phyloP scores from a whole-genome alignment of 192 early-diverging fungal genomes.

The Backusella tarrabulga region DNA sequence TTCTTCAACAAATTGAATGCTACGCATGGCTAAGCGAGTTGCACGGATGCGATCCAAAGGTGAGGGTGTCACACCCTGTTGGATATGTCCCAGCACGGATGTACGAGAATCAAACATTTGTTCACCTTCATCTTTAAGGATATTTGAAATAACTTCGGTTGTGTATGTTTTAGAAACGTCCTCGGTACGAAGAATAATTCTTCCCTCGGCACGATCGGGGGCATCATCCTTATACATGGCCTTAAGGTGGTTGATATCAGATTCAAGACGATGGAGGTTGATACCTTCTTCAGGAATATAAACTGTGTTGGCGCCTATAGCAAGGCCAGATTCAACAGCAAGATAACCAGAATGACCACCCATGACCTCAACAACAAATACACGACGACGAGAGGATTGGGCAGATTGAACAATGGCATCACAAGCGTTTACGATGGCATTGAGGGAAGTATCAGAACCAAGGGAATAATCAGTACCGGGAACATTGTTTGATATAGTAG shows the following conservation, averaged over 20 bases:
- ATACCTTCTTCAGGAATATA: conserved; percentile 96
- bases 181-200: conserved; percentile 82
- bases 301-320: conserved; percentile 83
- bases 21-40: conserved; percentile 77
- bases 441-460: conserved; percentile 93
- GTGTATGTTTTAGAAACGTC: conserved; percentile 79
- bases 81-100: conserved; percentile 90
- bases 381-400: conserved; percentile 83
- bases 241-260: conserved; percentile 80
- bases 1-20: conserved; percentile 83
- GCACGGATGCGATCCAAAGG: conserved; percentile 94
- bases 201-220: conserved; percentile 71
- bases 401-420: conserved; percentile 94
- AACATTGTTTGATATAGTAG: conserved; percentile 97
- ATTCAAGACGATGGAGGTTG: conserved; percentile 72
- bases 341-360: conserved; percentile 95
- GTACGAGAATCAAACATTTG: conserved; percentile 90
- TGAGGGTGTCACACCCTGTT: conserved; percentile 91
- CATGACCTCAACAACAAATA: conserved; percentile 98
- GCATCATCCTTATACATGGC: conserved; percentile 79
- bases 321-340: conserved; percentile 81
- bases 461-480: conserved; percentile 95
- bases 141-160: conserved; percentile 82
- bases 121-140: conserved; percentile 84
- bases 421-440: conserved; percentile 87